Percentiles rank a stretch among this genome's conserved stretches.
Evolutionary conservation across 1,284 basidiomycete genomes (phyloP).

Genomic region (Pisolithus thermaeus): DNA sequence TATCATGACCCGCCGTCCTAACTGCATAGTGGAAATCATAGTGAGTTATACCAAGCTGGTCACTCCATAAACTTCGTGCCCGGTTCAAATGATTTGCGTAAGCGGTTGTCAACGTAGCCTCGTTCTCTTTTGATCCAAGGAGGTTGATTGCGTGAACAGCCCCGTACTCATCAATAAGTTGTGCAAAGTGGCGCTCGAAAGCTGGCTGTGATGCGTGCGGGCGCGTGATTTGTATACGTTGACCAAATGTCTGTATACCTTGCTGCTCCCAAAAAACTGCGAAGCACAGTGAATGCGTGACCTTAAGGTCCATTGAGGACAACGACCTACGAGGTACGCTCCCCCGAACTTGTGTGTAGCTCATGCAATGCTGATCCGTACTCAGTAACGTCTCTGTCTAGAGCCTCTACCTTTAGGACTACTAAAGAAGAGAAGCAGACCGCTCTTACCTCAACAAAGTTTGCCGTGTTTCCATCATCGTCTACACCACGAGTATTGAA

Average conservation of each 20-base stretch:
- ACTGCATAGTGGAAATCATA: slow-evolving; percentile 94
- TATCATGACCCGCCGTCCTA: slow-evolving; percentile 83
- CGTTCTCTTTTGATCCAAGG: slow-evolving; percentile 87
- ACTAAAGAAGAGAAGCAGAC: slow-evolving; percentile 1
- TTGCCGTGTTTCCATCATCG: slow-evolving; percentile 95
- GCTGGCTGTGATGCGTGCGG: slow-evolving; percentile 94
- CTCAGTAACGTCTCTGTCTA: slow-evolving; percentile 90
- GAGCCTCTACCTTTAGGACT: slow-evolving; percentile 8
- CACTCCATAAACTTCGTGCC: slow-evolving; percentile 51
- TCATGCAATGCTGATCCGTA: slow-evolving; percentile 78
- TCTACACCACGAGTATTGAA: slow-evolving; percentile 98
- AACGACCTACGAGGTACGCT: slow-evolving; percentile 78
- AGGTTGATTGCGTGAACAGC: slow-evolving; percentile 83
- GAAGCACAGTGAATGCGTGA: slow-evolving; percentile 11
- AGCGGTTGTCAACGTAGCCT: slow-evolving; percentile 76
- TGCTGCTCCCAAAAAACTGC: slow-evolving; percentile 98
- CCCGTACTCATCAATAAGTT: slow-evolving; percentile 80
- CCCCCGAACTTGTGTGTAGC: slow-evolving; percentile 90
- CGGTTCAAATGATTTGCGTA: slow-evolving; percentile 76
- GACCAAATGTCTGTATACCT: slow-evolving; percentile 84
- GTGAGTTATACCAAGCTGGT: slow-evolving; percentile 70
- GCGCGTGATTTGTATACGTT: slow-evolving; percentile 89
- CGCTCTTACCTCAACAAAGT: slow-evolving; percentile 84
- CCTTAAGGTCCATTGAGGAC: slow-evolving; percentile 11
- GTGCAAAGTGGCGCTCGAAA: slow-evolving; percentile 89